Conservation (phyloP, 2,329 filamentous ascomycete genomes). For the Trematosphaeria pertusa region DNA sequence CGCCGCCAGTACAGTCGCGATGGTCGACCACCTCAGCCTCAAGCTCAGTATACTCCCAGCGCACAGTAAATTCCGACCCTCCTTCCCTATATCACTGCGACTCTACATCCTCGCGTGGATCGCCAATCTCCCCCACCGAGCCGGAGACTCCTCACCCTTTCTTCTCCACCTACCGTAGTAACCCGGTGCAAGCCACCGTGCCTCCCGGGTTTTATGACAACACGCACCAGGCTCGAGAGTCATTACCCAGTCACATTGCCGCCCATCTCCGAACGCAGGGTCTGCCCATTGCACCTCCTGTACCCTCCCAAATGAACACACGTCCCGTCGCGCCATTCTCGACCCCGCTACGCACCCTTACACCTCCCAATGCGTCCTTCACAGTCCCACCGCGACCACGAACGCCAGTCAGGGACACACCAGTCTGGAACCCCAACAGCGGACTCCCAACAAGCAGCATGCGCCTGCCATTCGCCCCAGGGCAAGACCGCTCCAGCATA, state of each 20-base stretch:
- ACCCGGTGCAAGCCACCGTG: conserved; percentile 1
- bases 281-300: too few relatives aligned
- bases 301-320: too few relatives aligned
- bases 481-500: conserved; percentile 12
- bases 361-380: conserved; percentile 5
- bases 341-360: neutral
- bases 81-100: conserved; percentile 34
- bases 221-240: neutral
- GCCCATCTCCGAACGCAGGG: neutral
- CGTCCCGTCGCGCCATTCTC: conserved; percentile 1
- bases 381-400: conserved; percentile 5
- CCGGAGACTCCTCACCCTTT: conserved; percentile 6
- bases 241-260: neutral
- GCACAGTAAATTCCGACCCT: conserved; percentile 12
- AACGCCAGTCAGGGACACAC: conserved; percentile 10
- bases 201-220: neutral
- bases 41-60: conserved; percentile 37
- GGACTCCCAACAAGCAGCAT: conserved; percentile 4
- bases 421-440: neutral
- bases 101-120: conserved; percentile 34
- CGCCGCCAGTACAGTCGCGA: conserved; percentile 13
- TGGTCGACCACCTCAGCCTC: conserved; percentile 33
- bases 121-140: conserved; percentile 10
- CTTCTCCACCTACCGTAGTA: conserved; percentile 1
- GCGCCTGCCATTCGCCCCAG: conserved; percentile 5